These are phyloP conservation scores for Peronosclerospora sorghi DNA, from an alignment of 352 stramenopile genomes.

Conservation along the genomic window DNA sequence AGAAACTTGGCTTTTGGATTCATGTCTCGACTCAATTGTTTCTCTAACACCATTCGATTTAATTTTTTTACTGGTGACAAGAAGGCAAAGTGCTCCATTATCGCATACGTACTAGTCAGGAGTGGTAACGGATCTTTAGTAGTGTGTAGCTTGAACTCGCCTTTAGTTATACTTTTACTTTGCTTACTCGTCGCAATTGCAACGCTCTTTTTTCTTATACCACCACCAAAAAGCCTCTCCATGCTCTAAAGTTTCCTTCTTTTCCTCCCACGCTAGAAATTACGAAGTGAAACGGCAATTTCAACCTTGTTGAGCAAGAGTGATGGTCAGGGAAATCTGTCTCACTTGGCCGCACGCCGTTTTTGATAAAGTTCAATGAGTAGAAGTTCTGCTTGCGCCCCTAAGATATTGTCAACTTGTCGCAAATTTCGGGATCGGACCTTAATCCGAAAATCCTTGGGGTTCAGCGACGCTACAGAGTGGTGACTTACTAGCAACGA, in stretches of 20 bases:
- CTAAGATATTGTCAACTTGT: constrained; percentile 20
- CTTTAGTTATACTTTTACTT: not conserved
- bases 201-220: constrained; percentile 1
- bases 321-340: constrained; percentile 31
- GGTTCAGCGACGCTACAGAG: constrained; percentile 22
- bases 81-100: not conserved
- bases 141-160: constrained; percentile 18
- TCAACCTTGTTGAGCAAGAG: constrained; percentile 19
- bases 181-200: not conserved
- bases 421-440: constrained; percentile 41
- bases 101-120: constrained; percentile 12
- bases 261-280: constrained; percentile 11
- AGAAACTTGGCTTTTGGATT: constrained; percentile 16
- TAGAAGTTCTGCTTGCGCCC: constrained; percentile 27
- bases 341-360: constrained; percentile 14
- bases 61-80: not conserved
- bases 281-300: constrained; percentile 21
- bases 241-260: constrained; percentile 4
- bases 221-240: constrained; percentile 4
- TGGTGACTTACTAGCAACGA: constrained; percentile 17
- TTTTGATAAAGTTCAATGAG: constrained; percentile 39
- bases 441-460: constrained; percentile 46
- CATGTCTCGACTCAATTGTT: constrained; percentile 8
- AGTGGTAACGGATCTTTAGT: constrained; percentile 11
- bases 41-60: constrained; percentile 4